Conservation (phyloP, 495 filamentous ascomycete species). For the Neurospora sp. region DNA sequence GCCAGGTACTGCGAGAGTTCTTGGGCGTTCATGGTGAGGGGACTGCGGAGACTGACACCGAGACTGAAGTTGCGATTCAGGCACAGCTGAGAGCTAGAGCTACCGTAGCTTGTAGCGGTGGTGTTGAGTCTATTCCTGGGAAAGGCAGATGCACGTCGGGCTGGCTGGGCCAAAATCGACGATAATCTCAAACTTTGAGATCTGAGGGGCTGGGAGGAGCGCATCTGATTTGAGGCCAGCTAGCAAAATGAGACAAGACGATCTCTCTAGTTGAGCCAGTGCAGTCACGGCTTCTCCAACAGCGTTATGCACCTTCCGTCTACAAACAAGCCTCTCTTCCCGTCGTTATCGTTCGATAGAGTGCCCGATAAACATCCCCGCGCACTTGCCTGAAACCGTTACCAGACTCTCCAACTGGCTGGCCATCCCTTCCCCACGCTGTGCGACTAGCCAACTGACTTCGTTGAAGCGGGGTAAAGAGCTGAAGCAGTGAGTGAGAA, state of each 20-base stretch:
- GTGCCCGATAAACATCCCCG: background rate
- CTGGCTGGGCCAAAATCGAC: background rate
- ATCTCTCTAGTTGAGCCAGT: background rate
- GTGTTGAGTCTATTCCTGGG: background rate
- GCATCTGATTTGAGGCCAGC: constrained; percentile 8
- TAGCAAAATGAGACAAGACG: background rate
- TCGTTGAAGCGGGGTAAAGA: background rate
- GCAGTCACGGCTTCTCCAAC: background rate
- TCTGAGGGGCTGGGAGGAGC: constrained; percentile 11
- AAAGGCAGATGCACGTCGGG: constrained; percentile 1
- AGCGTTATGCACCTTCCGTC: background rate
- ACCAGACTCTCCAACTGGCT: background rate
- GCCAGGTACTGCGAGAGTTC: constrained; percentile 67
- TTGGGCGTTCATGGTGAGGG: constrained; percentile 36
- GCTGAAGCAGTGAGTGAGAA: background rate
- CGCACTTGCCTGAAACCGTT: background rate
- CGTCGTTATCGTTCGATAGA: background rate
- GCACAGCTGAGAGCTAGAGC: background rate
- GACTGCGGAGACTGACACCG: background rate
- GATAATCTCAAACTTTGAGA: constrained; percentile 9
- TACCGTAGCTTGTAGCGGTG: constrained; percentile 1
- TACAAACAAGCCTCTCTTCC: background rate
- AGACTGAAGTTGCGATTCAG: background rate
- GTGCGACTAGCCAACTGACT: background rate
- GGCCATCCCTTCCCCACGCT: background rate